Evolutionary conservation across 371 early-diverging fungal genomes (phyloP), one percentile per base, ranked within the genome.

Genomic region (Apophysomyces trapeziformis): DNA sequence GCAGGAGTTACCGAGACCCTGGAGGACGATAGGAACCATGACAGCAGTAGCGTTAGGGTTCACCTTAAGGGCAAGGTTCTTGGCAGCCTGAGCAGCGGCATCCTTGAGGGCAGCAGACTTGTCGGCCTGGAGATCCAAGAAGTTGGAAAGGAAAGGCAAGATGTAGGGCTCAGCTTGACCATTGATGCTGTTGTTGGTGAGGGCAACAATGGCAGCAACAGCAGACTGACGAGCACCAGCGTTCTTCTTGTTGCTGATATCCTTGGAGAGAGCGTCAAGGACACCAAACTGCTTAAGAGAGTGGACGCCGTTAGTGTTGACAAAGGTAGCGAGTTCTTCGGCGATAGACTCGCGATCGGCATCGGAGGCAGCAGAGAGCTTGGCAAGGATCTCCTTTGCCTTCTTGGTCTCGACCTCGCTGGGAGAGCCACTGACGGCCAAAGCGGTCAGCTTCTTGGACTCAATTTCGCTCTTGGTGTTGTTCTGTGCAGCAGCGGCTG

Each of bases 211-310:
- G 47, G 85, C 89, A 50, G 89, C 75, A 66, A 85, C 70, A 58
- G 87, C 90, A 59, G 90, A 89, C 60, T 88, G 85, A 21, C 91
- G 84, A 1, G 87, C 84, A 16, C 78, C 74, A 37, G 83, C 84
- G 32, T 75, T 79, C 83, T 91, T 91, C 77, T 90, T 90, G 77
- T 90, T 89, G 58, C 73, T 74, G 38, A 87, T 76, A 43, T 88
- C 87, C 14, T 79, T 73, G 58, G 79, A 71, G 60, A 92, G 75
- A 63, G 82, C 80, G 57, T 82, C 76, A 37, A 89, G 79, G 64
- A 92, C 75, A 63, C 83, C 82, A 61, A 68, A 64, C 14, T 85
- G 77, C 65, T 85, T 80, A 63, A 92, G 75, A 44, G 83, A 75
- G 60, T 83, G 80, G 45, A 89, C 79, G 57, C 86, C 87, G 39